These are phyloP conservation scores for Aspergillus costaricaensis DNA, from an alignment of 2,329 filamentous ascomycete species.

Conservation along the genomic window DNA sequence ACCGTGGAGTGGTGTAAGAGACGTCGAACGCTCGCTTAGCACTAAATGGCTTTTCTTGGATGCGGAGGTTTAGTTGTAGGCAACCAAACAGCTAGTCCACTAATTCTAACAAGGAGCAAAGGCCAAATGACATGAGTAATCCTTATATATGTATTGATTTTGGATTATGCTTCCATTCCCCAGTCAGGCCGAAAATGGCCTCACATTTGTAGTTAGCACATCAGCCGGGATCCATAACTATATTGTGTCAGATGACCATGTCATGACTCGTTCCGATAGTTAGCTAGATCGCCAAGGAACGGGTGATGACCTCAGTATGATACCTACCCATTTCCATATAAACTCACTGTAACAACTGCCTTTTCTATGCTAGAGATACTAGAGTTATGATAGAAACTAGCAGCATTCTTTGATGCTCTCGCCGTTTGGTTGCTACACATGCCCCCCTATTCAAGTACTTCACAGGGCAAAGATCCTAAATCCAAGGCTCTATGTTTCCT, in stretches of 20 bases:
- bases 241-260: not conserved
- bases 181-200: not conserved
- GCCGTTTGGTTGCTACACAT: not conserved
- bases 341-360: not conserved
- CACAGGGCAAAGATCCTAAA: not conserved
- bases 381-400: not conserved
- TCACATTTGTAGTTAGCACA: not conserved
- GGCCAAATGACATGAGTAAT: not conserved
- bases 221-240: not conserved
- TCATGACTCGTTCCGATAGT: too few species aligned
- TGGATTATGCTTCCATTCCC: not conserved
- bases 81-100: not conserved
- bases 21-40: conserved; percentile 66
- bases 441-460: not conserved
- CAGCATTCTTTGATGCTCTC: not conserved
- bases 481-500: conserved; percentile 45
- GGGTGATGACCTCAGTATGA: conserved; percentile 6
- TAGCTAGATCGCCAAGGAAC: not conserved
- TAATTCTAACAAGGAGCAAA: not conserved
- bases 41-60: conserved; percentile 81
- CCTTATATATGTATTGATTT: not conserved
- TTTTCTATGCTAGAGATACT: not conserved
- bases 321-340: not conserved
- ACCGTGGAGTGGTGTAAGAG: conserved; percentile 62
- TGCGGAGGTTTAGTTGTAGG: conserved; percentile 72